Percentiles rank a stretch among this genome's conserved stretches.
phyloP scores from a whole-genome alignment of 768 basidiomycete species.

The Mrakia hoshinonis region DNA sequence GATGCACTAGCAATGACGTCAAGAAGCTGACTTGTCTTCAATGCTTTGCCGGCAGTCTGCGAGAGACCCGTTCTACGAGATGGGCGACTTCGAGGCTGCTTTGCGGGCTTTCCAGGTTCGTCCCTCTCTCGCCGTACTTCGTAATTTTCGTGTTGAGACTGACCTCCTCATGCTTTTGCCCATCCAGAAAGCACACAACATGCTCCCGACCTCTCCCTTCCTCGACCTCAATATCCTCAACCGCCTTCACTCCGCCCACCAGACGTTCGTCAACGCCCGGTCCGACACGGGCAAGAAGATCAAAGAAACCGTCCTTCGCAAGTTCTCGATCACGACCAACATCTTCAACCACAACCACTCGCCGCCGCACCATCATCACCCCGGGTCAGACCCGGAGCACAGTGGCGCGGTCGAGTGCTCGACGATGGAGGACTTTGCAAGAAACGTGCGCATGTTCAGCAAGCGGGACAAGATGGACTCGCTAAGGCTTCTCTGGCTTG shows the following conservation, averaged over 20 bases:
- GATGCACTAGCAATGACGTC: neutral
- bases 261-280: neutral
- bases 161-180: neutral
- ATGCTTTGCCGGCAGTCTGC: neutral
- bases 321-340: neutral
- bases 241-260: neutral
- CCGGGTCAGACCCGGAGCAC: neutral
- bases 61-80: neutral
- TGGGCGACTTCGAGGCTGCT: neutral
- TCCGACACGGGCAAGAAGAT: neutral
- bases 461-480: constrained; percentile 13
- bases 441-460: neutral
- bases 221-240: neutral
- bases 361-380: neutral
- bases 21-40: neutral
- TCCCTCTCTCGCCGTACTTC: neutral
- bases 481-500: constrained; percentile 1
- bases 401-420: neutral
- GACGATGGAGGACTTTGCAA: neutral
- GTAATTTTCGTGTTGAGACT: neutral
- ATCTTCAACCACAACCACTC: neutral
- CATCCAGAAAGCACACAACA: neutral
- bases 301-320: too few relatives aligned
- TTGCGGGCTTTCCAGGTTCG: neutral
- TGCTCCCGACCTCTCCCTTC: neutral